Evolutionary conservation across 768 basidiomycete genomes (phyloP), one percentile per base, ranked within the genome.

Genomic region (Tricholoma bakamatsutake): DNA sequence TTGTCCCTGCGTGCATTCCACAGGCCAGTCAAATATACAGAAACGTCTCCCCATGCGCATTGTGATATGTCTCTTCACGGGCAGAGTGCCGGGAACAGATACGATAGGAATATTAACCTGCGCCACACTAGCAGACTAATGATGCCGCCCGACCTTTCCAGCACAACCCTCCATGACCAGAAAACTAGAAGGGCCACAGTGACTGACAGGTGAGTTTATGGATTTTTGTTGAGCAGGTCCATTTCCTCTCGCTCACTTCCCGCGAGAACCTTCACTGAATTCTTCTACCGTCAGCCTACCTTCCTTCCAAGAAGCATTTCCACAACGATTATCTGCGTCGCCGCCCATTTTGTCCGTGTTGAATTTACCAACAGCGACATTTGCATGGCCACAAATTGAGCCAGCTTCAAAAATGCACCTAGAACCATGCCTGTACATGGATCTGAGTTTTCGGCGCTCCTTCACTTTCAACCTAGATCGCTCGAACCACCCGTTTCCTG

Each of bases 231-330:
- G n/a, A n/a, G n/a, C n/a, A n/a, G n/a, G 12, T 52, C 13, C 8
- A 28, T 17, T 52, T 39, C 11, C 15, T 28, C 8, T 3, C 8
- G 6, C 24, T 7, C 15, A 43, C 13, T 4, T 54, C 4, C n/a
- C 30, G 2, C 33, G 57, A 48, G 28, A 34, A 17, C 18, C 10
- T 13, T 42, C 33, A n/a, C 7, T n/a, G 58, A 2, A 11, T 43
- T 8, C 27, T 28, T 7, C 49, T n/a, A 2, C 53, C 7, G 46
- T 63, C 28, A 56, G 56, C 15, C 30, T 63, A 13, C 62, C 62
- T 18, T 59, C 62, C n/a, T 63, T 63, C 30, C 60, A 57, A 4
- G 60, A 61, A 53, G 52, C 60, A 34, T 63, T 63, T 33, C 52
- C 56, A 1, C 53, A 57, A 4, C 57, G 57, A 18, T n/a, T 57